Percentiles rank a stretch among this genome's conserved stretches.
phyloP scores from a whole-genome alignment of 1,284 basidiomycete genomes.

The Blastosporella zonata region DNA sequence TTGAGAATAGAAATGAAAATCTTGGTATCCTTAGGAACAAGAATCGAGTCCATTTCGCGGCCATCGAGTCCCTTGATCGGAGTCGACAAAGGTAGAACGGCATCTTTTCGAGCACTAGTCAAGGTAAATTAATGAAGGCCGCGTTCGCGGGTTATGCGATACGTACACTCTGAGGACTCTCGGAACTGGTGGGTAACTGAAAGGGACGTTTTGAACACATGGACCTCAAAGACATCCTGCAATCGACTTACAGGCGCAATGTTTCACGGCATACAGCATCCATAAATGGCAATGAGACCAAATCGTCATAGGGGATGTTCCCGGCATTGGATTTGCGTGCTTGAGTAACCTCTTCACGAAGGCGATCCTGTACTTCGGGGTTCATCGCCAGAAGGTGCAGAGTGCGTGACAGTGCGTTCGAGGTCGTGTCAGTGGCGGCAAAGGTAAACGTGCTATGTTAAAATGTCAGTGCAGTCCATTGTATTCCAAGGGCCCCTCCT shows the following conservation, averaged over 20 bases:
- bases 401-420: constrained; percentile 36
- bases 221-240: not conserved
- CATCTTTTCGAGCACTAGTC: constrained; percentile 20
- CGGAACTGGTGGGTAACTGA: constrained; percentile 15
- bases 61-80: constrained; percentile 26
- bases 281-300: constrained; percentile 30
- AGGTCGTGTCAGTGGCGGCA: constrained; percentile 45
- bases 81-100: constrained; percentile 21
- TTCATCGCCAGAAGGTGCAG: constrained; percentile 36
- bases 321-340: constrained; percentile 23
- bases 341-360: constrained; percentile 34
- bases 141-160: not conserved
- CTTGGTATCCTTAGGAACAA: constrained; percentile 24
- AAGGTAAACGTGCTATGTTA: constrained; percentile 39
- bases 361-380: constrained; percentile 33
- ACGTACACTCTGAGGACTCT: constrained; percentile 11
- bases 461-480: not conserved
- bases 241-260: constrained; percentile 26
- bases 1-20: constrained; percentile 26
- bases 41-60: constrained; percentile 23
- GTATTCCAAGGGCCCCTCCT: constrained; percentile 12
- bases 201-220: not conserved
- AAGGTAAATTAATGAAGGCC: not conserved
- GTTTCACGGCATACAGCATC: constrained; percentile 35
- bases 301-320: constrained; percentile 28